Evolutionary conservation across 208 protist species (phyloP).

Genomic region (Trypanosoma theileri): DNA sequence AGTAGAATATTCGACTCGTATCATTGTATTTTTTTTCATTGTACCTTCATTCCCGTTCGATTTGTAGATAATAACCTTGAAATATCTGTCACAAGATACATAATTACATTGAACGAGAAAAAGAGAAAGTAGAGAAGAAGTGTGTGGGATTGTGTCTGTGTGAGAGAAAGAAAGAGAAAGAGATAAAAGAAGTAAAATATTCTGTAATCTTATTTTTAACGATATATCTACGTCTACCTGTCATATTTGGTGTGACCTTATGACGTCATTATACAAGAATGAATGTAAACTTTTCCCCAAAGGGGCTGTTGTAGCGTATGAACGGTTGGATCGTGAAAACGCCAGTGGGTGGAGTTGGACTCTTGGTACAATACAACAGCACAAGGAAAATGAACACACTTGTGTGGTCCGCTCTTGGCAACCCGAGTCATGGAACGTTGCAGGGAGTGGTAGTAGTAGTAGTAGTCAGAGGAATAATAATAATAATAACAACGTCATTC

Average conservation of each 20-base stretch:
- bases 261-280: not conserved
- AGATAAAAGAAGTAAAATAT: constrained; percentile 13
- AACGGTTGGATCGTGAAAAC: constrained; percentile 7
- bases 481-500: not conserved
- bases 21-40: not conserved
- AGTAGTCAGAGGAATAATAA: not conserved
- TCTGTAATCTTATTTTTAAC: not conserved
- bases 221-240: constrained; percentile 1
- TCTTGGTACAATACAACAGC: constrained; percentile 18
- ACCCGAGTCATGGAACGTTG: constrained; percentile 6
- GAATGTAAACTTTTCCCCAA: not conserved
- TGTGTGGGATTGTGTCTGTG: not conserved
- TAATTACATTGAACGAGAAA: not conserved
- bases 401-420: constrained; percentile 20
- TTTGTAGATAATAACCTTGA: not conserved
- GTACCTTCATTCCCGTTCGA: not conserved
- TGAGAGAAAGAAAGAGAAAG: constrained; percentile 9
- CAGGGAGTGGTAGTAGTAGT: not conserved
- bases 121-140: not conserved
- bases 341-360: constrained; percentile 20
- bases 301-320: constrained; percentile 27
- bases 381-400: not conserved
- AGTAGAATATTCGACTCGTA: too few species aligned
- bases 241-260: not conserved
- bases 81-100: not conserved